Conservation (phyloP, 345 rosid genomes). For the Camelina laxa region DNA sequence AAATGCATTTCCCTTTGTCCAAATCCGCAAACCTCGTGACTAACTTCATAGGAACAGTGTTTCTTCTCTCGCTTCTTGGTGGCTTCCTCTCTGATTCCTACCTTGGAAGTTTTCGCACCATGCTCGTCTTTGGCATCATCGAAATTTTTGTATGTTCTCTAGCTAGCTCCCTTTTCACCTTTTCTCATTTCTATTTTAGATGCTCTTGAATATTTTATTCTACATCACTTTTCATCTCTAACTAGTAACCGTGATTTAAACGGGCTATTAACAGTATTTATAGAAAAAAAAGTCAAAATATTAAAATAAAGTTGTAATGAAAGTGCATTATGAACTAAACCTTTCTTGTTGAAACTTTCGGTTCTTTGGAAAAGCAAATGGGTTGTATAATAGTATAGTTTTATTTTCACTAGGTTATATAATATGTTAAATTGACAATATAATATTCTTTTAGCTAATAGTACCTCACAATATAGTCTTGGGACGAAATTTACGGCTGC, state of each 20-base stretch:
- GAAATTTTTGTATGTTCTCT: constrained; percentile 58
- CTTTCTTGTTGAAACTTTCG: constrained; percentile 34
- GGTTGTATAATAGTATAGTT: constrained; percentile 5
- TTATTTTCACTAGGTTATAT: too few species aligned
- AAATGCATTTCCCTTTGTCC: constrained; percentile 78
- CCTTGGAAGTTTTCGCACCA: constrained; percentile 66
- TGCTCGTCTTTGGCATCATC: constrained; percentile 57
- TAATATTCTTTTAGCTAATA: background rate
- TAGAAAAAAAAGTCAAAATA: constrained; percentile 22
- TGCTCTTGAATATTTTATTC: constrained; percentile 40
- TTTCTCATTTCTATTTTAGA: constrained; percentile 27
- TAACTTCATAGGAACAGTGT: constrained; percentile 84
- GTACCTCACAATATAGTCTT: background rate
- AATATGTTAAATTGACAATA: too few species aligned
- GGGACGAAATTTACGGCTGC: constrained; percentile 3
- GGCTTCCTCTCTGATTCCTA: constrained; percentile 88
- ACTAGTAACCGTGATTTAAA: constrained; percentile 32
- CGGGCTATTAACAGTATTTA: background rate
- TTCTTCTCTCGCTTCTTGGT: constrained; percentile 83
- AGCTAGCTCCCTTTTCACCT: background rate
- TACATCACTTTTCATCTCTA: constrained; percentile 2
- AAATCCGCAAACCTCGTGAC: constrained; percentile 83
- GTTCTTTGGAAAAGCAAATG: constrained; percentile 43
- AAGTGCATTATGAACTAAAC: constrained; percentile 22
- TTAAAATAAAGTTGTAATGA: constrained; percentile 30